Base-by-base conservation (phyloP, 257 asterid genomes). In the Fraxinus americana region DNA sequence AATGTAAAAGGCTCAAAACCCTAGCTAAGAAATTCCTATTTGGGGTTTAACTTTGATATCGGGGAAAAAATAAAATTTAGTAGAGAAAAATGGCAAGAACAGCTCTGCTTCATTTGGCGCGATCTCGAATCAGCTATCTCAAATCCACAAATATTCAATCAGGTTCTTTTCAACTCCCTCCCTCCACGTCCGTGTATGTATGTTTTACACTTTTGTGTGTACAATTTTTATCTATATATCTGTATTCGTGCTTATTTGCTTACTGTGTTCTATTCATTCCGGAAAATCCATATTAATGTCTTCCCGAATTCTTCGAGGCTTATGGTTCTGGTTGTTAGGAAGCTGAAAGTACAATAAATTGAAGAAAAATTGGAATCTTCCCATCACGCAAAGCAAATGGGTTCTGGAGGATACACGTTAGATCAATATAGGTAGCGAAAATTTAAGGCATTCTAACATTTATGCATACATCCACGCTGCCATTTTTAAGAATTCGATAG, bases 21-120 rank as follows among this genome's bases (percentile, higher is more conserved):
- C 61, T 52, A 71, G 65, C 63, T 39, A 14, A 4, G 61, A 38
- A 3, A 38, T 9, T 13, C 21, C 16, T 21, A 7, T 11, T 34
- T 29, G 0, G 84, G 86, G 81, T 83, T 73, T 76, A 21, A 59
- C 32, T 27, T 72, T 54, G 5, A 43, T 71, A 54, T 34, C 29
- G 43, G 52, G 67, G 77, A 13, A 2, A 2, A 1, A 11, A 11
- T 10, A 41, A 52, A 57, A 57, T 14, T 41, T 11, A 29, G 76
- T 4, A 48, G 9, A 59, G 32, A 5, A 14, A 83, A 85, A 93
- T 93, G 97, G 85, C 93, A 78, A 91, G 94, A 88, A 71, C 88
- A n/a, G 81, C 87, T 43, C 80, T 90, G 66, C 73, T 88, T 71
- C 90, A 81, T 71, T 79, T 93, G 84, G 86, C 85, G 79, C 90